Conservation (phyloP, 306 rosid species). For the Ziziphus jujuba region DNA sequence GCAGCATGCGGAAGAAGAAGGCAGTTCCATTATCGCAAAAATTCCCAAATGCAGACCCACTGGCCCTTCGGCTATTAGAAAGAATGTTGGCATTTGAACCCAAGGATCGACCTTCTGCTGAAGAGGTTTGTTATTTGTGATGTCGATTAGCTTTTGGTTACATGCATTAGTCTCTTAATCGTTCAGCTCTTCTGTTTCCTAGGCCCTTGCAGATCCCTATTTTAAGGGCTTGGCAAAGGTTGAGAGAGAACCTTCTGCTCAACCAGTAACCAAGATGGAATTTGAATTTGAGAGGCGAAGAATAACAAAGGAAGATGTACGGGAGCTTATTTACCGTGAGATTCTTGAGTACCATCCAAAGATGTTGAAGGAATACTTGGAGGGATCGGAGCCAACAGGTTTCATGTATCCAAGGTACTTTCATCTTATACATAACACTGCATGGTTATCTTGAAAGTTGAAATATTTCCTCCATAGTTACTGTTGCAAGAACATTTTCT, state of each 20-base stretch:
- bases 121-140: conserved; percentile 60
- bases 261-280: conserved; percentile 98
- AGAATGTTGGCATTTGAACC: conserved; percentile 97
- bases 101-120: conserved; percentile 97
- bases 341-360: conserved; percentile 93
- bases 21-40: conserved; percentile 85
- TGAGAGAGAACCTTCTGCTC: conserved; percentile 97
- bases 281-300: conserved; percentile 98
- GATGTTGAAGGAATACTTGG: conserved; percentile 92
- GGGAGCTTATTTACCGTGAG: conserved; percentile 94
- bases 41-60: conserved; percentile 95
- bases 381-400: conserved; percentile 93
- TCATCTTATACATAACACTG: neutral
- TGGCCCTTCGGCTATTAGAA: conserved; percentile 88
- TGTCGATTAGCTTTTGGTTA: conserved; percentile 15
- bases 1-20: conserved; percentile 95
- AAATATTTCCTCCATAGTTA: neutral
- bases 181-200: conserved; percentile 28
- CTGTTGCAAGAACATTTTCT: conserved; percentile 4
- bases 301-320: conserved; percentile 97
- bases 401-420: conserved; percentile 98
- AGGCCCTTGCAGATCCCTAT: conserved; percentile 98
- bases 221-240: conserved; percentile 99
- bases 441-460: neutral
- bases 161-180: conserved; percentile 17